Conservation (phyloP, 192 early-diverging fungal species). For the Rhizoclosmatium globosum region DNA sequence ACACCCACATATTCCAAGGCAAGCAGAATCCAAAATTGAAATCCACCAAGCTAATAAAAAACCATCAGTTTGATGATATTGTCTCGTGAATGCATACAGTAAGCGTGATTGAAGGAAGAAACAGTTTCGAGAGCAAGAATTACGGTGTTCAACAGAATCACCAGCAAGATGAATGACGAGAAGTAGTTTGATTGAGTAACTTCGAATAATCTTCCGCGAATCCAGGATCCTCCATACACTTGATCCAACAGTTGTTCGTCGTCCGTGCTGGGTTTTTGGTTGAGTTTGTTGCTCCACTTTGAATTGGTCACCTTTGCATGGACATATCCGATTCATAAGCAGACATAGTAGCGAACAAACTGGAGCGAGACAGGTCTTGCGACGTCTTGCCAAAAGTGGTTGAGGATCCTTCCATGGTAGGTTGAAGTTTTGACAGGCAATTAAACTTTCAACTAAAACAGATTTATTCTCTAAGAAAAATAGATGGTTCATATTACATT, state of each 20-base stretch:
- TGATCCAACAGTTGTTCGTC: constrained; percentile 13
- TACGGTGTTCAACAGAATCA: constrained; percentile 42
- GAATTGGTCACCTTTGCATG: constrained; percentile 2
- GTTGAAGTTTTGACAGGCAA: too few species aligned
- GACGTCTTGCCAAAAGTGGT: neutral
- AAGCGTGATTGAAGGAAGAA: constrained; percentile 15
- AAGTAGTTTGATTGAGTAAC: constrained; percentile 23
- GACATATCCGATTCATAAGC: neutral
- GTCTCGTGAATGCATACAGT: constrained; percentile 26
- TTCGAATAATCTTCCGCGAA: constrained; percentile 20
- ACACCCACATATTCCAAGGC: constrained; percentile 43
- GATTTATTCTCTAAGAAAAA: neutral
- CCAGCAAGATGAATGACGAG: constrained; percentile 26
- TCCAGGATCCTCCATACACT: constrained; percentile 12
- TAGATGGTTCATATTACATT: neutral
- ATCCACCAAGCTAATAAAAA: constrained; percentile 42
- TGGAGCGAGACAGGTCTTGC: constrained; percentile 5
- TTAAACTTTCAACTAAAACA: neutral
- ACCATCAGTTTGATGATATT: too few species aligned
- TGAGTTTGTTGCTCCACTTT: neutral
- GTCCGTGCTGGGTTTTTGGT: neutral
- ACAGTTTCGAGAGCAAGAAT: constrained; percentile 40
- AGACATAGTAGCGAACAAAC: constrained; percentile 9
- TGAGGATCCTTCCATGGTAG: too few species aligned
- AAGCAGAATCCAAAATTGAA: constrained; percentile 37